These are phyloP conservation scores for Didymella pinodella DNA, from an alignment of 2,329 filamentous ascomycete genomes.

Conservation along the genomic window DNA sequence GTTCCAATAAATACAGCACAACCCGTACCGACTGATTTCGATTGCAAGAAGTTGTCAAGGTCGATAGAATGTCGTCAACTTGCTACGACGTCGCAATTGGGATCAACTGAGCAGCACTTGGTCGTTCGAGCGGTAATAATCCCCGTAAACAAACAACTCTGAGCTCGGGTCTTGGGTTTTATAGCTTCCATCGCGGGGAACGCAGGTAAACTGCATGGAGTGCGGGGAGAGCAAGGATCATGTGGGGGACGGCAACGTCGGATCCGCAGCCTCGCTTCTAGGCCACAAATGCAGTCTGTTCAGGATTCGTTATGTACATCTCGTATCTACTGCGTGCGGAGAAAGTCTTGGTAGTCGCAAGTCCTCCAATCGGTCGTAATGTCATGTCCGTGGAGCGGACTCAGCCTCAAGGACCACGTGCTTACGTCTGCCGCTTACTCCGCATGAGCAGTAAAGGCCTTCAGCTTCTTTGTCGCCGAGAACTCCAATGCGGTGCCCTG, in stretches of 20 bases:
- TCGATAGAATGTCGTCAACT: background rate
- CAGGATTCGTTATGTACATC: slow-evolving; percentile 19
- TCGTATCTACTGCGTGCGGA: slow-evolving; percentile 23
- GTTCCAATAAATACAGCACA: background rate
- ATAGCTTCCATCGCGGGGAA: slow-evolving; percentile 14
- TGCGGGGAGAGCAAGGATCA: slow-evolving; percentile 41
- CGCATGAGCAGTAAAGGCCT: slow-evolving; percentile 59
- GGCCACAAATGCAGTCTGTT: slow-evolving; percentile 6
- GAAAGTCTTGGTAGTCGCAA: slow-evolving; percentile 21
- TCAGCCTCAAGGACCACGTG: slow-evolving; percentile 25
- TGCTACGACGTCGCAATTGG: background rate
- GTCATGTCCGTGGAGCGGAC: slow-evolving; percentile 18
- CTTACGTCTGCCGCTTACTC: slow-evolving; percentile 43
- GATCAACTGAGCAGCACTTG: background rate
- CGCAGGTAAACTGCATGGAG: slow-evolving; percentile 8
- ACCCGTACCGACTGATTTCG: background rate
- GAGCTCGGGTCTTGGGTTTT: slow-evolving; percentile 12
- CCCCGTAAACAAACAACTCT: background rate
- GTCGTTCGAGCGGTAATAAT: background rate
- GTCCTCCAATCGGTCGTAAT: slow-evolving; percentile 31
- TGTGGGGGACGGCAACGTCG: slow-evolving; percentile 36
- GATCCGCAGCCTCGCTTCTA: slow-evolving; percentile 33
- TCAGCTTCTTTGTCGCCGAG: slow-evolving; percentile 54
- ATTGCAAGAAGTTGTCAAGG: background rate
- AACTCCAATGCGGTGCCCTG: slow-evolving; percentile 62